Evolutionary conservation across 441 rosid species (phyloP).

Genomic region (Corymbia citriodora): DNA sequence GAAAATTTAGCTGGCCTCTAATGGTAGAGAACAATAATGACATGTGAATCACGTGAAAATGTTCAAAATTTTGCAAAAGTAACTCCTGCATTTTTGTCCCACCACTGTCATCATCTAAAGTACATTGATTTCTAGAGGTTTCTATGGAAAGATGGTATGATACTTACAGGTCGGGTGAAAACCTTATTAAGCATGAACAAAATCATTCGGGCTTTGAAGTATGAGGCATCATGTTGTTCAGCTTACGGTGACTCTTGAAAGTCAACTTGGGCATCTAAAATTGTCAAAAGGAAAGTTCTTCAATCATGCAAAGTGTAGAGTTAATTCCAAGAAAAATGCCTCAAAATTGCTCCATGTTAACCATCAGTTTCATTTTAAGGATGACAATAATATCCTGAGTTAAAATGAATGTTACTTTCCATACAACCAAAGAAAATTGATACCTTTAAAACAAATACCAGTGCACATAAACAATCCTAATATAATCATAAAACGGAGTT

Average conservation of each 20-base stretch:
- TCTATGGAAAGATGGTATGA: not conserved
- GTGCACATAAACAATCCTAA: not conserved
- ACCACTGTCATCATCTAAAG: not conserved
- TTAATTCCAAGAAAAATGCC: not conserved
- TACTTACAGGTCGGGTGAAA: not conserved
- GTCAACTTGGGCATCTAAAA: not conserved
- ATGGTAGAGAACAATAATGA: not conserved
- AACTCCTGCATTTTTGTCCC: not conserved
- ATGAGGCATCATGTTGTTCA: not conserved
- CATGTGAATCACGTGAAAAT: not conserved
- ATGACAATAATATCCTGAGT: not conserved
- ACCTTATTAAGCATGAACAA: not conserved
- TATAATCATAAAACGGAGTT: not conserved
- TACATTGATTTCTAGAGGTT: not conserved
- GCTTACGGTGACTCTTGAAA: not conserved
- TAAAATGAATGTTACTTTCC: not conserved
- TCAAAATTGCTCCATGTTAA: not conserved
- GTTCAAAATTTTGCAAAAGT: not conserved
- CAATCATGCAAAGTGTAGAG: not conserved
- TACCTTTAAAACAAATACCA: not conserved
- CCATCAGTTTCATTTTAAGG: not conserved
- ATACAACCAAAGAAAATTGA: not conserved
- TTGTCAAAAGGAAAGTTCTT: not conserved
- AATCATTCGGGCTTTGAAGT: not conserved
- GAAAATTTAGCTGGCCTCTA: not conserved